A percentile compares a stretch with the other conserved stretches of the same genome.
Evolutionary conservation across 192 early-diverging fungal species (phyloP).

Genomic region (Coemansia sp.): DNA sequence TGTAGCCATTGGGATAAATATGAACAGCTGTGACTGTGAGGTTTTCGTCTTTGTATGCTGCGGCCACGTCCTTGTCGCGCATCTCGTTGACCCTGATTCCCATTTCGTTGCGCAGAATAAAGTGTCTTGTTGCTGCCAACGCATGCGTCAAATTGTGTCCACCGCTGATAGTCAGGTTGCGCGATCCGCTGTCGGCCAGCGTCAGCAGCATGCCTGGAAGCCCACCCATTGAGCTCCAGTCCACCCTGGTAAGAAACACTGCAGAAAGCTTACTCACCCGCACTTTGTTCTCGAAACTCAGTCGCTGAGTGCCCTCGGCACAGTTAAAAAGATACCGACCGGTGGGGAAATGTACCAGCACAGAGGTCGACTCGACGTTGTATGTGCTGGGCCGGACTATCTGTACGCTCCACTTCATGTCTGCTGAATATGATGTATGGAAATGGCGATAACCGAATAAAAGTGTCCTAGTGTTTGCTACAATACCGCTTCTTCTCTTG

Average conservation of each 20-base stretch:
- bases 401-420: slow-evolving; percentile 64
- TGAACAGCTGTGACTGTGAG: slow-evolving; percentile 66
- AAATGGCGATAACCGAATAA: slow-evolving; percentile 5
- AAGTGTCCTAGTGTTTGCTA: neutral
- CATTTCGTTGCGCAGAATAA: slow-evolving; percentile 67
- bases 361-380: slow-evolving; percentile 58
- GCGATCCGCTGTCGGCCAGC: slow-evolving; percentile 71
- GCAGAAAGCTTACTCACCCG: slow-evolving; percentile 71
- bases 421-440: slow-evolving; percentile 22
- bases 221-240: slow-evolving; percentile 88
- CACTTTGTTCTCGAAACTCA: slow-evolving; percentile 76
- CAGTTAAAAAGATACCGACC: slow-evolving; percentile 92
- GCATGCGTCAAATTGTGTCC: slow-evolving; percentile 79
- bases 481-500: neutral
- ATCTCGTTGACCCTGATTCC: slow-evolving; percentile 62
- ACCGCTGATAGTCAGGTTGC: slow-evolving; percentile 66
- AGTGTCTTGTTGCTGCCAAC: slow-evolving; percentile 74
- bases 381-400: slow-evolving; percentile 59
- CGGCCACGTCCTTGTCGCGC: slow-evolving; percentile 35
- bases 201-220: slow-evolving; percentile 93
- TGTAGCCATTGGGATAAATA: slow-evolving; percentile 58
- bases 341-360: slow-evolving; percentile 73
- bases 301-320: slow-evolving; percentile 85
- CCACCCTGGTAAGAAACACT: slow-evolving; percentile 77
- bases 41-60: slow-evolving; percentile 65